These are phyloP conservation scores for Colletotrichum sansevieriae DNA, from an alignment of 2,329 filamentous ascomycete genomes.

Conservation along the genomic window DNA sequence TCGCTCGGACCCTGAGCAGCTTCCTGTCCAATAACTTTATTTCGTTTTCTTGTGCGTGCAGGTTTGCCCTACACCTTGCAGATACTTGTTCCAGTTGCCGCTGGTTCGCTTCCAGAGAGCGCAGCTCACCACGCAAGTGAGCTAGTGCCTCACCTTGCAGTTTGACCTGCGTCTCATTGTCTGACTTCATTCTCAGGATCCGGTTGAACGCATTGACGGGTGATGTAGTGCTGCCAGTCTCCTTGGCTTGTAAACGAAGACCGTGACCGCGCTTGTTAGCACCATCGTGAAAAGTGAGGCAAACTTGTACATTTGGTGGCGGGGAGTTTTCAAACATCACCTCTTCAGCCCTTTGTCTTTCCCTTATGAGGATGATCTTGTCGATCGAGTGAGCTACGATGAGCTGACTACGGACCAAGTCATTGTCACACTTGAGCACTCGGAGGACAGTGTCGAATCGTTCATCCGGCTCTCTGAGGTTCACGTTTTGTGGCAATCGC, in stretches of 20 bases:
- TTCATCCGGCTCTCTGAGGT: slow-evolving; percentile 78
- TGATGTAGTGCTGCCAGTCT: slow-evolving; percentile 50
- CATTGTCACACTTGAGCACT: slow-evolving; percentile 84
- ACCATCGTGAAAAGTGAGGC: slow-evolving; percentile 75
- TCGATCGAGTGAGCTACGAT: slow-evolving; percentile 88
- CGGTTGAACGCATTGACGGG: slow-evolving; percentile 62
- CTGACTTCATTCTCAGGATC: slow-evolving; percentile 82
- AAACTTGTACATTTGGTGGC: slow-evolving; percentile 79
- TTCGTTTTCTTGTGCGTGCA: slow-evolving; percentile 58
- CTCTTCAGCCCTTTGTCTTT: slow-evolving; percentile 74
- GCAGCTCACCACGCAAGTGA: slow-evolving; percentile 68
- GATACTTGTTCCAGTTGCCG: slow-evolving; percentile 61
- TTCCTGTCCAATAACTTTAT: slow-evolving; percentile 61
- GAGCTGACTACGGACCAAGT: slow-evolving; percentile 81
- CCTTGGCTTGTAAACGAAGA: slow-evolving; percentile 32
- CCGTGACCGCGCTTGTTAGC: slow-evolving; percentile 52
- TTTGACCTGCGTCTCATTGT: slow-evolving; percentile 75
- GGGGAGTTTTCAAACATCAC: slow-evolving; percentile 74
- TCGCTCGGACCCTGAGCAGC: slow-evolving; percentile 71
- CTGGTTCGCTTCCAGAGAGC: slow-evolving; percentile 63
- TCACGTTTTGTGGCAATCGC: slow-evolving; percentile 66
- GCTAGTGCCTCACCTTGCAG: slow-evolving; percentile 63
- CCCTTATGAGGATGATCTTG: slow-evolving; percentile 82
- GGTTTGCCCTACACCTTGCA: slow-evolving; percentile 60
- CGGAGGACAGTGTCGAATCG: slow-evolving; percentile 83